Evolutionary conservation across 2,329 filamentous ascomycete species (phyloP), one percentile per base, ranked within the genome.

Genomic region (Sporothrix globosa): DNA sequence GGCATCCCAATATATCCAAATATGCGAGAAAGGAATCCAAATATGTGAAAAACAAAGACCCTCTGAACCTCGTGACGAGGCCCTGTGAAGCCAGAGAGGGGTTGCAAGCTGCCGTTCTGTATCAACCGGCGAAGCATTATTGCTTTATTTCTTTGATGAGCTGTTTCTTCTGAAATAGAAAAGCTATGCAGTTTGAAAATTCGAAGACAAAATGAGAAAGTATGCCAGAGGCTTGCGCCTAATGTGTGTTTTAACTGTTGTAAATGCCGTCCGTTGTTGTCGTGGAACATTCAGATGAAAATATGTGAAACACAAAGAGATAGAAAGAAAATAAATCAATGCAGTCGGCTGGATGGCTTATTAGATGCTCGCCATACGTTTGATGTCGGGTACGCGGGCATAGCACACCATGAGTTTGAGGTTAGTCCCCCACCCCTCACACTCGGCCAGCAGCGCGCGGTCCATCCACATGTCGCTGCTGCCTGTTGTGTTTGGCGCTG

Each of bases 341-440:
- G 30, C 9, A 60, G 3, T 9, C 41, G 60, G 19, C 19, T 19
- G 19, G 48, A 5, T 50, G 2, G 11, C n/a, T 39, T 9, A 46
- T 53, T 21, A 69, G 46, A 69, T 67, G 21, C 60, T 71, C n/a
- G 60, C 69, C 17, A 69, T 60, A 13, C 69, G 69, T 44, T 79
- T 77, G n/a, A 75, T 75, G 61, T 87, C 84, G 6, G 93, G 93
- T 72, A 95, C 92, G 76, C 95, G 91, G 19, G 93, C 94, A 78
- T 97, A 93, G 75, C 93, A 96, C 71, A 98, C 94, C 79, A 96
- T 88, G 76, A 98, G 85, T 79, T 95, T 93, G 79, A 98, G 90
- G 73, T 91, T 96, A 0, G 94, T 96, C 17, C 91, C 90, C 78
- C 91, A 90, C 78, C 91, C 90, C 80, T 96, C 92, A 76, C 94